phyloP scores from a whole-genome alignment of 2,329 filamentous ascomycete genomes.

The Exophiala aquamarina region DNA sequence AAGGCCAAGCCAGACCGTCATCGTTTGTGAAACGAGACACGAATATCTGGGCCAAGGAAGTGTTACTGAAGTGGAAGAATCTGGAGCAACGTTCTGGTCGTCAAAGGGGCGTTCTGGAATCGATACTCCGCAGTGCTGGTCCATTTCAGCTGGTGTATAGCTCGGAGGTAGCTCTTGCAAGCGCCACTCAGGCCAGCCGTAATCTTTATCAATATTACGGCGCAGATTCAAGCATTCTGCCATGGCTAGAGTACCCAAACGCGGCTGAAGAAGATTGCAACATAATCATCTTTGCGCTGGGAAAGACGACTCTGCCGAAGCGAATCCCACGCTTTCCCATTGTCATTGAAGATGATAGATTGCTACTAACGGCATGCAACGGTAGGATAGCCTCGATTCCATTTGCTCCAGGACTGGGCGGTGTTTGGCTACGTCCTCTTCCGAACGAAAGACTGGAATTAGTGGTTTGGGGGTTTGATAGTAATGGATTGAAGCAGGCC shows the following conservation, averaged over 20 bases:
- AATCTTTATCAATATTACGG: slow-evolving; percentile 60
- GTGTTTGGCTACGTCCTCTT: slow-evolving; percentile 54
- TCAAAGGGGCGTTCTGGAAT: slow-evolving; percentile 55
- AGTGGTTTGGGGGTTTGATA: slow-evolving; percentile 56
- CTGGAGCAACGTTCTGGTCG: slow-evolving; percentile 40
- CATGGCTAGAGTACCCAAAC: slow-evolving; percentile 1
- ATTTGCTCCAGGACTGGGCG: slow-evolving; percentile 43
- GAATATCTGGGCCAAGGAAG: slow-evolving; percentile 27
- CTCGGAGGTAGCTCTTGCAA: slow-evolving; percentile 29
- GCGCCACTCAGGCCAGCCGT: slow-evolving; percentile 56
- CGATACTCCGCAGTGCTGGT: slow-evolving; percentile 49
- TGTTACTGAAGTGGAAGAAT: slow-evolving; percentile 29
- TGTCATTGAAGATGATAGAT: slow-evolving; percentile 15
- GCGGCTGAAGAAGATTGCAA: slow-evolving; percentile 39
- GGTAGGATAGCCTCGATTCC: slow-evolving; percentile 31
- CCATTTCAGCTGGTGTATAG: slow-evolving; percentile 27
- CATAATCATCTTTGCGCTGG: slow-evolving; percentile 39
- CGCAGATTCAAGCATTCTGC: slow-evolving; percentile 49
- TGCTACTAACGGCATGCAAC: slow-evolving; percentile 15
- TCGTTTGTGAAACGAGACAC: slow-evolving; percentile 30
- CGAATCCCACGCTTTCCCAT: slow-evolving; percentile 31
- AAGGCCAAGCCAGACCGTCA: slow-evolving; percentile 10
- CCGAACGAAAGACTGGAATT: slow-evolving; percentile 51
- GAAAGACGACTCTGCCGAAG: slow-evolving; percentile 25
- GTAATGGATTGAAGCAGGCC: slow-evolving; percentile 48